Base-by-base conservation (phyloP, 2,329 filamentous ascomycete species). In the Xylariaceae sp. region DNA sequence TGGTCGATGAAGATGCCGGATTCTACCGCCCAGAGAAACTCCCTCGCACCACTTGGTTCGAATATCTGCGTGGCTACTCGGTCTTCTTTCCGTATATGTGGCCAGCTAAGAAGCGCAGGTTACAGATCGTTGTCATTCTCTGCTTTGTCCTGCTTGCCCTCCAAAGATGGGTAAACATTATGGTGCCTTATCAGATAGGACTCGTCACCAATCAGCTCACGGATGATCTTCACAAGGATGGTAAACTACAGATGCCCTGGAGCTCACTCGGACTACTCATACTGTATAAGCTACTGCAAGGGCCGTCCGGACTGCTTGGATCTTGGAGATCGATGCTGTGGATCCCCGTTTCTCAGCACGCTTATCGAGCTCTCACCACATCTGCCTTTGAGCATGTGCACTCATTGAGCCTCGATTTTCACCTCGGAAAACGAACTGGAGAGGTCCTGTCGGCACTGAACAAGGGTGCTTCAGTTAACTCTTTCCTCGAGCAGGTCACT, bases 331-430 rank as follows among this genome's bases (percentile, higher is more conserved):
- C 91, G 18, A 85, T 91, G 29, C 78, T 99, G 27, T 99, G 94
- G 94, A 94, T 99, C 44, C 93, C 94, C 0, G 92, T 99, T 52
- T 91, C 92, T 29, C 94, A 99, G 71, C 96, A 97, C 72, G 96
- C 93, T 0, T 99, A 97, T 73, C 88, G 91, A 67, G 91, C 94
- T 60, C 81, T 99, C 53, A 96, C 92, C 5, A 94, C 94, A 2
- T 92, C 94, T 13, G 91, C 93, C 9, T 99, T 99, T 69, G 93
- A 97, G 74, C 94, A 99, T 70, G 94, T 99, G 18, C 94, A 99
- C 72, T 88, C 88, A 44, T 84, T 99, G 27, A 97, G 92, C 71
- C 81, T 97, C 61, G 94, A 97, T 70, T 99, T 99, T 67, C 94
- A 99, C 69, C 82, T 97, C 3, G 92, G 91, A 46, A 99, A 99